A percentile compares a stretch with the other conserved stretches of the same genome.
Evolutionary conservation across 2,329 filamentous ascomycete genomes (phyloP).

Genomic region (Penicillium freii): DNA sequence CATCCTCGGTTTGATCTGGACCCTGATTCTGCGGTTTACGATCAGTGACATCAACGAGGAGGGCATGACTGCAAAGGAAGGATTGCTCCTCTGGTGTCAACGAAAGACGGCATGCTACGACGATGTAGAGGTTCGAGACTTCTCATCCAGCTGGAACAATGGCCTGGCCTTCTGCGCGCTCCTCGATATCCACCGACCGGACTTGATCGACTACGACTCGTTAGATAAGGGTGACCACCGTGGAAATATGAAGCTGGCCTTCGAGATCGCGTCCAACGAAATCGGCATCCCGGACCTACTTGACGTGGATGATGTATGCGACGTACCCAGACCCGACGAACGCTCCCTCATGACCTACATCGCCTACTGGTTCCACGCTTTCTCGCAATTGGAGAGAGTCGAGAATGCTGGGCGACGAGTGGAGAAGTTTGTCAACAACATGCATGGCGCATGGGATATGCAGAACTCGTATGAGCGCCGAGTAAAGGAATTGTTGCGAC

Average conservation of each 20-base stretch:
- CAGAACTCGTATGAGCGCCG: conserved; percentile 91
- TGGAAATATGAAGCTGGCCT: conserved; percentile 97
- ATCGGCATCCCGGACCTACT: conserved; percentile 95
- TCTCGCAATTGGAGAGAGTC: conserved; percentile 97
- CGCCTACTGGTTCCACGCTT: conserved; percentile 99
- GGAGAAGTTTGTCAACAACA: conserved; percentile 97
- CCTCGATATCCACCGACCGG: conserved; percentile 92
- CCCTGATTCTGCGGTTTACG: conserved; percentile 93
- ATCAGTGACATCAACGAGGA: conserved; percentile 99
- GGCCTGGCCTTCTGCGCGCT: conserved; percentile 94
- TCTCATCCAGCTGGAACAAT: conserved; percentile 95
- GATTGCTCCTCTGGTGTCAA: conserved; percentile 93
- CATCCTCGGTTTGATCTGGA: conserved; percentile 96
- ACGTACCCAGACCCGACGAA: conserved; percentile 94
- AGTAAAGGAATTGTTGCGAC: conserved; percentile 76
- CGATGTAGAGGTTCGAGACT: conserved; percentile 92
- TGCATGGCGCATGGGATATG: conserved; percentile 99
- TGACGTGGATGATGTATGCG: conserved; percentile 96
- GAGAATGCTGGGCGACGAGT: conserved; percentile 95
- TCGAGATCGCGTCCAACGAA: conserved; percentile 92
- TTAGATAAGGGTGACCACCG: conserved; percentile 92
- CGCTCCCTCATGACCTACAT: conserved; percentile 99
- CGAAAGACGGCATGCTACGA: conserved; percentile 98
- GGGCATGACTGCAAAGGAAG: conserved; percentile 96
- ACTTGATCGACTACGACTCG: conserved; percentile 93